Percentiles rank a stretch among this genome's conserved stretches.
These are phyloP conservation scores for Hanseniaspora vineae DNA, from an alignment of 805 yeast species.

Conservation along the genomic window DNA sequence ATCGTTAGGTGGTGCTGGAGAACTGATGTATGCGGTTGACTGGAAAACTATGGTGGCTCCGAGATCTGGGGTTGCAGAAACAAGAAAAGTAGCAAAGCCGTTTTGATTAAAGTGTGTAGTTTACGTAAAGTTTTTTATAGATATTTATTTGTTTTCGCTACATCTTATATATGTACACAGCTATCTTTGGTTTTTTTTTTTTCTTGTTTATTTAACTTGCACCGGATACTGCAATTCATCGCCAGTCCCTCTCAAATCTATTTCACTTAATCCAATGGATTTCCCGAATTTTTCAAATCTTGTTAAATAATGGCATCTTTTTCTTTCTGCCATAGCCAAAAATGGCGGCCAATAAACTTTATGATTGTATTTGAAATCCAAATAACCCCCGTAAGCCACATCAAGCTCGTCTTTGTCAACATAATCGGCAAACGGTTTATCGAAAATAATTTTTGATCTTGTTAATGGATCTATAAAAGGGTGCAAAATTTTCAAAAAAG, in stretches of 20 bases:
- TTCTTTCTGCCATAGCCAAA: slow-evolving; percentile 44
- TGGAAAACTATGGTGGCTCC: slow-evolving; percentile 92
- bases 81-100: slow-evolving; percentile 88
- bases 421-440: slow-evolving; percentile 74
- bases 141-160: not conserved
- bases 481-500: slow-evolving; percentile 78
- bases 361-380: slow-evolving; percentile 76
- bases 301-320: slow-evolving; percentile 48
- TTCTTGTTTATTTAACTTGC: not conserved
- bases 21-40: slow-evolving; percentile 74
- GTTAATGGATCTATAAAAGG: slow-evolving; percentile 97
- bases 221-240: slow-evolving; percentile 20
- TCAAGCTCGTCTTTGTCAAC: slow-evolving; percentile 78
- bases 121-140: not conserved
- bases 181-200: too few relatives aligned
- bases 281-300: slow-evolving; percentile 63
- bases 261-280: slow-evolving; percentile 68
- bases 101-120: slow-evolving; percentile 23
- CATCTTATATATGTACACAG: too few relatives aligned
- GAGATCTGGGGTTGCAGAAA: slow-evolving; percentile 58
- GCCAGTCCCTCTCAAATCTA: slow-evolving; percentile 48
- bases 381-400: slow-evolving; percentile 69
- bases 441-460: slow-evolving; percentile 82
- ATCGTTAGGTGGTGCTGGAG: slow-evolving; percentile 53
- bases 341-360: slow-evolving; percentile 70